Evolutionary conservation across 176 grass and related monocot species (phyloP).

Genomic region (Elaeis guineensis): DNA sequence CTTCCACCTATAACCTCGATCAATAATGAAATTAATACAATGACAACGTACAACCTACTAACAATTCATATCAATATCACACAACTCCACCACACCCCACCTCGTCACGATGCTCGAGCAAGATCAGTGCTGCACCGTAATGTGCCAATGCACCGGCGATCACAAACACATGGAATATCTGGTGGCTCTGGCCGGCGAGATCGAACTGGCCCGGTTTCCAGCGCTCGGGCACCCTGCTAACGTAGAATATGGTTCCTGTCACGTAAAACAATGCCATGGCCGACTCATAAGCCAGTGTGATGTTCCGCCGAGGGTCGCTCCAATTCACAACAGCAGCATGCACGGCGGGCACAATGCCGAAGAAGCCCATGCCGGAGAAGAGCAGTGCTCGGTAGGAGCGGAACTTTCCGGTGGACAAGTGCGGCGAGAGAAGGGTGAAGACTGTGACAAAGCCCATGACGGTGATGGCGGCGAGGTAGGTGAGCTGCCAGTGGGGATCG

Average conservation of each 20-base stretch:
- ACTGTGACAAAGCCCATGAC: constrained; percentile 51
- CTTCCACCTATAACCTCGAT: too few species aligned
- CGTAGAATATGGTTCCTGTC: constrained; percentile 59
- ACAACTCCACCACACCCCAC: neutral
- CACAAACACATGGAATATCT: constrained; percentile 93
- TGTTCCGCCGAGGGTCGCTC: constrained; percentile 50
- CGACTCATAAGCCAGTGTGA: constrained; percentile 57
- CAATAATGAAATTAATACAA: too few species aligned
- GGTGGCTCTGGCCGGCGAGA: constrained; percentile 79
- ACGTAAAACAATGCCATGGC: constrained; percentile 56
- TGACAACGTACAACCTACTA: too few species aligned
- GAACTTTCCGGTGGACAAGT: constrained; percentile 51
- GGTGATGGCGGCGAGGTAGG: constrained; percentile 67
- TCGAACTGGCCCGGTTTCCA: constrained; percentile 76
- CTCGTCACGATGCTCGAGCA: constrained; percentile 65
- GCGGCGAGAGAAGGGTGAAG: constrained; percentile 50
- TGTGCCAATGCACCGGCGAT: constrained; percentile 63
- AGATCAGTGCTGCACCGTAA: constrained; percentile 51
- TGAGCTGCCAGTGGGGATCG: constrained; percentile 30
- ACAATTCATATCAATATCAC: too few species aligned
- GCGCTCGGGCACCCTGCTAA: constrained; percentile 76
- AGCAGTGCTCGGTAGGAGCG: constrained; percentile 61
- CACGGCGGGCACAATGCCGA: constrained; percentile 53
- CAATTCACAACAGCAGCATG: constrained; percentile 66
- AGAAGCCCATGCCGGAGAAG: constrained; percentile 79